Percentiles rank a stretch among this genome's conserved stretches.
phyloP scores from a whole-genome alignment of 805 yeast genomes.

The Zygosaccharomyces bisporus region DNA sequence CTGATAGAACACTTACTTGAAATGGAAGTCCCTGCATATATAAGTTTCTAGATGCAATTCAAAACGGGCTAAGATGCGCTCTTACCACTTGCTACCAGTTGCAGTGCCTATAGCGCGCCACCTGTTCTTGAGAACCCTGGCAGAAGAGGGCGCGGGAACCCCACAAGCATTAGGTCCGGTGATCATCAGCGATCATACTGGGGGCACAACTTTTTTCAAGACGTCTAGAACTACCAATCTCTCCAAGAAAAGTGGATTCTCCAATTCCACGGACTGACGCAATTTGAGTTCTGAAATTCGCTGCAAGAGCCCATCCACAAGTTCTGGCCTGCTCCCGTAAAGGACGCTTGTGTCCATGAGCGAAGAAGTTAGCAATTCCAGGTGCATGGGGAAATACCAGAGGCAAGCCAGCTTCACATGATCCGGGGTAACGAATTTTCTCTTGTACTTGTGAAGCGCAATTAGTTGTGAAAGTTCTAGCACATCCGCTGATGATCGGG shows the following conservation, averaged over 20 bases:
- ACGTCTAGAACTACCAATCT: conserved; percentile 51
- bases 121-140: too few species aligned
- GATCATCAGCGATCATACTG: conserved; percentile 17
- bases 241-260: conserved; percentile 33
- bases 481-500: conserved; percentile 45
- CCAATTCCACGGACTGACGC: conserved; percentile 17
- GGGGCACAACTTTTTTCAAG: conserved; percentile 47
- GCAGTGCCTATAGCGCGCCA: too few species aligned
- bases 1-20: background rate
- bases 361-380: conserved; percentile 43
- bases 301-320: conserved; percentile 27
- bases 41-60: background rate
- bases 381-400: conserved; percentile 49
- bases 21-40: background rate
- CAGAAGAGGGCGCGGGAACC: too few species aligned
- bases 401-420: conserved; percentile 47
- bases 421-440: conserved; percentile 48
- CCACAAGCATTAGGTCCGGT: too few species aligned
- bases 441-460: conserved; percentile 34
- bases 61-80: background rate
- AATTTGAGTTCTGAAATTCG: conserved; percentile 21
- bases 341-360: conserved; percentile 32
- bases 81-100: background rate
- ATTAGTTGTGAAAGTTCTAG: conserved; percentile 40
- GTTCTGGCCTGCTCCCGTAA: conserved; percentile 31